Evolutionary conservation across 2,329 filamentous ascomycete species (phyloP).

Genomic region (Hypoxylon sp.): DNA sequence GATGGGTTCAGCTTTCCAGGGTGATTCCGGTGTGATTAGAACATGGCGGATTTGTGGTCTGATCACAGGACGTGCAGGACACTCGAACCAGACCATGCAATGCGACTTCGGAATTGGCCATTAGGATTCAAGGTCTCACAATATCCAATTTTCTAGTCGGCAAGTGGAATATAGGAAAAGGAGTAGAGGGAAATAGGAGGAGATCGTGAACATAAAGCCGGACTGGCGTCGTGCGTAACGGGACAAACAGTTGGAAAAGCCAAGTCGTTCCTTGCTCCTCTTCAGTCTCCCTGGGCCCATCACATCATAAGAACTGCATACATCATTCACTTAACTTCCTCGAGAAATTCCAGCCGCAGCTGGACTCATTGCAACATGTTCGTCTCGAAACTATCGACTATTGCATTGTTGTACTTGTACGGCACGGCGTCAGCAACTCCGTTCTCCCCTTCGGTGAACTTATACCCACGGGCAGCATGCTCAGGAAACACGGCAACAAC

Average conservation of each 20-base stretch:
- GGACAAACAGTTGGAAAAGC: conserved; percentile 3
- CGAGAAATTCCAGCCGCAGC: conserved; percentile 6
- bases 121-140: conserved; percentile 22
- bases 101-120: conserved; percentile 25
- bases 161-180: conserved; percentile 18
- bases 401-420: conserved; percentile 33
- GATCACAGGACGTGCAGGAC: conserved; percentile 25
- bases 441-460: conserved; percentile 31
- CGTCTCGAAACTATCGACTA: conserved; percentile 30
- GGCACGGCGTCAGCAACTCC: conserved; percentile 34
- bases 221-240: conserved; percentile 9
- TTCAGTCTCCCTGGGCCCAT: conserved; percentile 20
- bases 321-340: conserved; percentile 1
- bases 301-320: conserved; percentile 10
- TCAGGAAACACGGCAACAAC: conserved; percentile 51
- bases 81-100: conserved; percentile 22
- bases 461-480: conserved; percentile 44
- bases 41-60: conserved; percentile 32
- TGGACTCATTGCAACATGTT: conserved; percentile 36
- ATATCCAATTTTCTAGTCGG: conserved; percentile 30
- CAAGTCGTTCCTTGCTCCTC: conserved; percentile 35
- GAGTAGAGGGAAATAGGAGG: not conserved
- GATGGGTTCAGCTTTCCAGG: conserved; percentile 27
- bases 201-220: conserved; percentile 37
- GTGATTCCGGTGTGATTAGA: conserved; percentile 11